These are phyloP conservation scores for Botryotinia convoluta DNA, from an alignment of 2,329 filamentous ascomycete species.

Conservation along the genomic window DNA sequence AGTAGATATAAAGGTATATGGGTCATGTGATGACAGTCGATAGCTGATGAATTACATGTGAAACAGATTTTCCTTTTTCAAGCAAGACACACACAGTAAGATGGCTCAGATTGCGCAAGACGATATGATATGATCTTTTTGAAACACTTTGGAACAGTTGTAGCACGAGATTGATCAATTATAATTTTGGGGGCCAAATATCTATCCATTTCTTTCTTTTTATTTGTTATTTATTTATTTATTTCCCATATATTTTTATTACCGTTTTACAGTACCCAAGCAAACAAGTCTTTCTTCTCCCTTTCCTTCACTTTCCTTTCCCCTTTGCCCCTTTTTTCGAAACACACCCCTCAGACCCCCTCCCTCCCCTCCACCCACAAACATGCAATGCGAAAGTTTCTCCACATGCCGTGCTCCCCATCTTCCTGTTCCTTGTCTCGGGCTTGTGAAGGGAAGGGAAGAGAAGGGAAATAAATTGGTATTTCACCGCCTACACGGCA, in stretches of 20 bases:
- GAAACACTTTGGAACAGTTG: not conserved
- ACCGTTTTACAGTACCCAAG: not conserved
- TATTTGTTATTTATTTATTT: not conserved
- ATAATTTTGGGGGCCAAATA: not conserved
- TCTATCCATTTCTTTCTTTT: not conserved
- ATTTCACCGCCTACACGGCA: not conserved
- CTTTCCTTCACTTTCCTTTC: not conserved
- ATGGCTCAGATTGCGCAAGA: conserved; percentile 15
- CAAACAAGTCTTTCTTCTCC: too few species aligned
- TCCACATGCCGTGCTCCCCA: not conserved
- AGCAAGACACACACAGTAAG: not conserved
- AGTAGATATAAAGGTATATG: too few species aligned
- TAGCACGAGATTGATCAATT: not conserved
- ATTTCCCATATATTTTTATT: not conserved
- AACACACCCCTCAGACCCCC: not conserved
- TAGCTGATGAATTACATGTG: not conserved
- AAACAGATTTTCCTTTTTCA: not conserved
- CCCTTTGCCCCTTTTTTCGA: not conserved
- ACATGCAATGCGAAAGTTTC: not conserved
- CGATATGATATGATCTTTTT: not conserved
- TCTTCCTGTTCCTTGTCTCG: not conserved
- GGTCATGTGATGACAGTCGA: too few species aligned
- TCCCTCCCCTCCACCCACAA: not conserved
- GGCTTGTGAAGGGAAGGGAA: not conserved
- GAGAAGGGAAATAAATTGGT: not conserved